A percentile compares a stretch with the other conserved stretches of the same genome.
phyloP scores from a whole-genome alignment of 2,329 filamentous ascomycete genomes.

The Botrytis byssoidea region DNA sequence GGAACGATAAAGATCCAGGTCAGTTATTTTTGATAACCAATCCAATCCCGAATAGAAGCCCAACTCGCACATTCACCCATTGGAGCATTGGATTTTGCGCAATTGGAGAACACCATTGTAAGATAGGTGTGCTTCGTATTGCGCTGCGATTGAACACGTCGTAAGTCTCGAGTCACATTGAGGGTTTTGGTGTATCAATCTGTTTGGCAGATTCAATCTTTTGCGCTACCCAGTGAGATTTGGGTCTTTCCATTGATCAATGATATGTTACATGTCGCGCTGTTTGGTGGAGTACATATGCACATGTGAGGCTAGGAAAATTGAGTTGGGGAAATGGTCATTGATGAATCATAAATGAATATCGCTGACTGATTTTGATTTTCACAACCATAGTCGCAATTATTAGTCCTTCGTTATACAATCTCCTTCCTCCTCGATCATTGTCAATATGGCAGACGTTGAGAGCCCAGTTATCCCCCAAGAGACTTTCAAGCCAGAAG shows the following conservation, averaged over 20 bases:
- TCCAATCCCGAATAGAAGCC: not conserved
- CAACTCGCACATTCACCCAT: conserved; percentile 16
- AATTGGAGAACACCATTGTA: not conserved
- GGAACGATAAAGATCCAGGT: conserved; percentile 9
- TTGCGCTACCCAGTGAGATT: conserved; percentile 16
- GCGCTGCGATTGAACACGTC: conserved; percentile 18
- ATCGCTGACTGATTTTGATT: conserved; percentile 16
- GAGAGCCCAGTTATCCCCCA: not conserved
- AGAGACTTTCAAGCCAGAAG: not conserved
- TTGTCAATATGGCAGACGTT: conserved; percentile 23
- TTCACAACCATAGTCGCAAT: conserved; percentile 17
- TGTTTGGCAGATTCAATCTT: not conserved
- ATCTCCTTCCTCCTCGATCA: not conserved
- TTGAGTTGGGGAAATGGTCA: conserved; percentile 3
- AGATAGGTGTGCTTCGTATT: not conserved
- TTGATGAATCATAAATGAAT: conserved; percentile 11
- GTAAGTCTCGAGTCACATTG: conserved; percentile 20
- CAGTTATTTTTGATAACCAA: conserved; percentile 12
- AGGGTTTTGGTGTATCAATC: conserved; percentile 10
- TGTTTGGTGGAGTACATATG: conserved; percentile 14
- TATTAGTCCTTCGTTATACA: conserved; percentile 19
- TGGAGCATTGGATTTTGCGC: conserved; percentile 3
- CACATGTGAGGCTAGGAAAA: conserved; percentile 16
- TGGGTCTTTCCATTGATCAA: conserved; percentile 11
- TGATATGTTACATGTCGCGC: conserved; percentile 17